Conservation (phyloP, 768 basidiomycete species). For the Favolaschia claudopus region DNA sequence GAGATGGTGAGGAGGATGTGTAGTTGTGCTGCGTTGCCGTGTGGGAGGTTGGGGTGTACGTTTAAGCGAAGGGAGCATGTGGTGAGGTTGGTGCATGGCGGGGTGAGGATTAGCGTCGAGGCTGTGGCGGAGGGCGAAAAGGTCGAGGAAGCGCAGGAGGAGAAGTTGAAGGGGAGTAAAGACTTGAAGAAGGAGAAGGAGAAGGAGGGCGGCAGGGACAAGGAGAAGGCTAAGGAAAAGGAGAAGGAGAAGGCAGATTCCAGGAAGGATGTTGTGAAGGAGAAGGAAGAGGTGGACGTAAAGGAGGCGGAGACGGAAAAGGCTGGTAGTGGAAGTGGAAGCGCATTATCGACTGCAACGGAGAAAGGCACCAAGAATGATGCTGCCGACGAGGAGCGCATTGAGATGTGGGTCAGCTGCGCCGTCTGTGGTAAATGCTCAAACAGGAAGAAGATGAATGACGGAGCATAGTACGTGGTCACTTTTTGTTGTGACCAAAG, state of each 20-base stretch:
- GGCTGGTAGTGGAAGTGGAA: no score
- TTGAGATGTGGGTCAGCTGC: constrained; percentile 61
- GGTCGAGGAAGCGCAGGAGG: background rate
- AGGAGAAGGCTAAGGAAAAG: background rate
- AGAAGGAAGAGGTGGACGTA: background rate
- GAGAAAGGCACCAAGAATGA: background rate
- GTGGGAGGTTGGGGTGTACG: constrained; percentile 23
- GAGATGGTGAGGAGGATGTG: constrained; percentile 46
- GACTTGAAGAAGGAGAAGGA: background rate
- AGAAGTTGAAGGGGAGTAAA: background rate
- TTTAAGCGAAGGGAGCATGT: constrained; percentile 41
- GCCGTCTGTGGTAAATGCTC: constrained; percentile 51
- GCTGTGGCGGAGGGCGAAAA: constrained; percentile 13
- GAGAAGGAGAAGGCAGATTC: constrained; percentile 23
- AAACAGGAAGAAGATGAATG: constrained; percentile 44
- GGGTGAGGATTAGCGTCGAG: constrained; percentile 36
- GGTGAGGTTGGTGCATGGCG: constrained; percentile 44
- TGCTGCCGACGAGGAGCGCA: constrained; percentile 11
- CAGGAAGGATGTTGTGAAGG: constrained; percentile 7
- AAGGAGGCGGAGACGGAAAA: background rate
- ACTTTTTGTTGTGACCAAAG: background rate
- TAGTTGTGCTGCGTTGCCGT: constrained; percentile 9
- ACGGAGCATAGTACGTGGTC: constrained; percentile 59
- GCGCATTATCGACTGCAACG: background rate
- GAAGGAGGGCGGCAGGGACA: background rate